Evolutionary conservation across 2,329 filamentous ascomycete species (phyloP), one percentile per base, ranked within the genome.

Genomic region (Purpureocillium lavendulum): DNA sequence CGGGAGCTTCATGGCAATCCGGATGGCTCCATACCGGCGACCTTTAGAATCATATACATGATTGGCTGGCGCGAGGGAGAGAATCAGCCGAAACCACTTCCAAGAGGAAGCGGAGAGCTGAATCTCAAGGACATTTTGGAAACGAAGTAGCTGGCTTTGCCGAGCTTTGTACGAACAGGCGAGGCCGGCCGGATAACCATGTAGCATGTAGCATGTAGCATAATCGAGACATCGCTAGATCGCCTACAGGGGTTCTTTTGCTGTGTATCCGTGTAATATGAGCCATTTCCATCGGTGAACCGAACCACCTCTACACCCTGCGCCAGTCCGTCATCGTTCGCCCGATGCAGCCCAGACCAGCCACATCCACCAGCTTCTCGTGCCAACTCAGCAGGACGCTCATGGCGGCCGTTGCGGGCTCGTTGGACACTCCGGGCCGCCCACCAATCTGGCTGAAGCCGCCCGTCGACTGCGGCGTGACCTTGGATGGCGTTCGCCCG

Each of bases 381-480:
- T 98, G 92, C 92, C 92, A 98, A 65, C 88, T 96, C 50, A 98
- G 70, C 58, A 98, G 63, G 38, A 98, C 92, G 58, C 92, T 97
- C 92, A 97, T 97, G 39, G 83, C 84, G 41, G 88, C 82, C 29
- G 87, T 85, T 45, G 87, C 82, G 35, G 86, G 84, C 57, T 82
- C 78, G 57, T 69, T 75, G 30, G 67, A 58, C 8, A 54, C 67
- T 18, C 68, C 70, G 7, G 76, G 71, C 39, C 78, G 64, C 11
- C 62, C 62, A 14, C 69, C 69, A 32, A 90, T 76, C 65, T 96
- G 90, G 55, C 84, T 89, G 67, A 96, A 96, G 7, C 88, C 88
- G 5, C 62, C 62, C 15, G 88, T 94, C 41, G 77, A 72, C 64
- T 94, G 86, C 32, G 88, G 87, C 18, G 85, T 73, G 40, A 78